phyloP scores from a whole-genome alignment of 1,284 basidiomycete species.

The Cryptococcus maquisensis region DNA sequence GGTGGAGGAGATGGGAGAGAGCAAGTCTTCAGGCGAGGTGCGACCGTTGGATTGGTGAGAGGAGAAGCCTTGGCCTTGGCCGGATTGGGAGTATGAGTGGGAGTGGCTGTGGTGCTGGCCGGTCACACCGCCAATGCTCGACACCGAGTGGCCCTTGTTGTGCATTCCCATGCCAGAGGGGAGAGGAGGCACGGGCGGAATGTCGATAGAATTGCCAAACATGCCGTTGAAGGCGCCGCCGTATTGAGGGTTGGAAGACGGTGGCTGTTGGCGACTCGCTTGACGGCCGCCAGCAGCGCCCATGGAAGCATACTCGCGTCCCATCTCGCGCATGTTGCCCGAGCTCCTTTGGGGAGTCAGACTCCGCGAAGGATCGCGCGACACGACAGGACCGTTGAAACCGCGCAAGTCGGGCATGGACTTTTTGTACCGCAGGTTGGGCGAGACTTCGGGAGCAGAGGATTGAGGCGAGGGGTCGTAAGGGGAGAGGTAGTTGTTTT shows the following conservation, averaged over 20 bases:
- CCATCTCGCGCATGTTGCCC: conserved; percentile 78
- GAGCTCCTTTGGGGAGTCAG: conserved; percentile 78
- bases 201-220: conserved; percentile 26
- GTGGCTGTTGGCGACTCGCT: neutral
- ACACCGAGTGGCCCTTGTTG: conserved; percentile 9
- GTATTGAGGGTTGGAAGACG: conserved; percentile 10
- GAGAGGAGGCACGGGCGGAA: conserved; percentile 41
- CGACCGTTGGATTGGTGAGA: neutral
- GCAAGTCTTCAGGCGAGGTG: neutral
- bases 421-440: conserved; percentile 77
- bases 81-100: neutral
- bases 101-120: neutral
- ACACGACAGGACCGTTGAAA: conserved; percentile 59
- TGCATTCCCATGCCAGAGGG: conserved; percentile 22
- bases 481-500: conserved; percentile 37
- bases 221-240: conserved; percentile 27
- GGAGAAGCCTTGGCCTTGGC: too few species aligned
- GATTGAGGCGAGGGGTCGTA: conserved; percentile 51
- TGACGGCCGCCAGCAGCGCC: conserved; percentile 22
- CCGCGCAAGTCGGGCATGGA: conserved; percentile 70
- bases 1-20: conserved; percentile 5
- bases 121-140: neutral
- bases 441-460: conserved; percentile 49
- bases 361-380: conserved; percentile 71
- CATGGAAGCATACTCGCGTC: conserved; percentile 40